A percentile compares a stretch with the other conserved stretches of the same genome.
These are phyloP conservation scores for Clarireedia homoeocarpa DNA, from an alignment of 2,329 filamentous ascomycete species.

Conservation along the genomic window DNA sequence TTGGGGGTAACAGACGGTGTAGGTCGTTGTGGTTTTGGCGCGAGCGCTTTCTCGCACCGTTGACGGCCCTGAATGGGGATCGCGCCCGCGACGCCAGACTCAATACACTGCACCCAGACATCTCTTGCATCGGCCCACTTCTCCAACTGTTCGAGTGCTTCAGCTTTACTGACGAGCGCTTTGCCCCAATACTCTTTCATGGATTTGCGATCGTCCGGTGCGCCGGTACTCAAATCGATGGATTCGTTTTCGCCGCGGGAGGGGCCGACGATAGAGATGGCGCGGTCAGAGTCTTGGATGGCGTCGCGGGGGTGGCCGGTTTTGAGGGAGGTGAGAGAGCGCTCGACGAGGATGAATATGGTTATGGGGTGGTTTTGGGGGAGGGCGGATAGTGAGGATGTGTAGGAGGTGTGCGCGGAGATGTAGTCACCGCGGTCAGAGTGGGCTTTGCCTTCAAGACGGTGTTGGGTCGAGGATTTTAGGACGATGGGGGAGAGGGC, in stretches of 20 bases:
- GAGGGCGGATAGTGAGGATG: constrained; percentile 64
- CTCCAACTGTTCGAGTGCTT: constrained; percentile 92
- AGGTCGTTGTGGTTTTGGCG: constrained; percentile 39
- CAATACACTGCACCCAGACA: constrained; percentile 77
- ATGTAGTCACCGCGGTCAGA: constrained; percentile 94
- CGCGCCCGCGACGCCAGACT: constrained; percentile 76
- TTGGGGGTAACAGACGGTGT: constrained; percentile 27
- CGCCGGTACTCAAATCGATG: constrained; percentile 58
- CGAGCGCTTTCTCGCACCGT: constrained; percentile 80
- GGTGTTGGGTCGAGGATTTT: constrained; percentile 67
- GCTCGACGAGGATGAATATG: constrained; percentile 87
- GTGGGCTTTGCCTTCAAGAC: constrained; percentile 73
- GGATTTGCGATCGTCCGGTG: constrained; percentile 60
- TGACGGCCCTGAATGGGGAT: constrained; percentile 80
- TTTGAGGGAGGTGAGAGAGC: constrained; percentile 82
- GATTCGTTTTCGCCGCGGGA: constrained; percentile 72
- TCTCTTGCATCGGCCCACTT: constrained; percentile 77
- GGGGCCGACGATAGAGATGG: constrained; percentile 71
- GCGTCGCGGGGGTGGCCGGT: constrained; percentile 86
- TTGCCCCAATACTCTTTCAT: constrained; percentile 95
- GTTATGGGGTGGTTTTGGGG: constrained; percentile 73
- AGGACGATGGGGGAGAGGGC: constrained; percentile 60
- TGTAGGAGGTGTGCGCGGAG: constrained; percentile 75
- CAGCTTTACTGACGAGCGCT: constrained; percentile 87
- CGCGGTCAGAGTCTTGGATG: constrained; percentile 74